Evolutionary conservation across 2,329 filamentous ascomycete species (phyloP).

Genomic region (Lecanicillium sp.): DNA sequence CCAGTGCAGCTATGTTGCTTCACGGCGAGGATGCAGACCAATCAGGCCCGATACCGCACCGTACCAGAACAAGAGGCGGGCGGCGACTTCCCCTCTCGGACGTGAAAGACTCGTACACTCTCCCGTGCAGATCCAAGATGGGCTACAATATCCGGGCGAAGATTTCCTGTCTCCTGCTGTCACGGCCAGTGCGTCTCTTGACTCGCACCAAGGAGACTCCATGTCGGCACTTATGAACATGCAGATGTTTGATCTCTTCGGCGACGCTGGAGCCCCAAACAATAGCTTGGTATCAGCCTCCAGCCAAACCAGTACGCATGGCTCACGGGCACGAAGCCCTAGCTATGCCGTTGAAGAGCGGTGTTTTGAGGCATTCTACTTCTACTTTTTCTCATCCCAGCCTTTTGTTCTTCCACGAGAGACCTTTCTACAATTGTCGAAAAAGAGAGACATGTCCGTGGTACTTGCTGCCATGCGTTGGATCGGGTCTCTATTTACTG

Average conservation of each 20-base stretch:
- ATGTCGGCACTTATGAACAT: not conserved
- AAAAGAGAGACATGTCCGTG: constrained; percentile 38
- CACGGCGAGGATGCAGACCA: constrained; percentile 68
- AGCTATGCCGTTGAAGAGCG: constrained; percentile 38
- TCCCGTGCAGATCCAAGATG: not conserved
- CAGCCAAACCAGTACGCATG: not conserved
- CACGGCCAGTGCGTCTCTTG: not conserved
- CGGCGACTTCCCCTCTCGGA: too few species aligned
- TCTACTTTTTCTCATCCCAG: constrained; percentile 48
- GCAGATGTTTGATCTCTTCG: constrained; percentile 15
- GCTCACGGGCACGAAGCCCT: too few species aligned
- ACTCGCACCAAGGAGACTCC: not conserved
- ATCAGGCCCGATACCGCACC: too few species aligned
- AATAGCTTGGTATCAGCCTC: not conserved
- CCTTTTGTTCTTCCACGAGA: constrained; percentile 50
- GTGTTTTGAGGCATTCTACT: constrained; percentile 50
- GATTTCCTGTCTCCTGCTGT: not conserved
- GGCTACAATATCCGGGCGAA: too few species aligned
- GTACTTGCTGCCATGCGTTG: constrained; percentile 48
- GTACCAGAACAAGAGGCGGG: too few species aligned
- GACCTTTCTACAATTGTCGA: constrained; percentile 37
- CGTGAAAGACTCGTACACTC: constrained; percentile 21
- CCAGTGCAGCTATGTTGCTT: constrained; percentile 65
- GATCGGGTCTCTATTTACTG: constrained; percentile 48
- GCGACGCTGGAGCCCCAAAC: constrained; percentile 6